A percentile compares a stretch with the other conserved stretches of the same genome.
These are phyloP conservation scores for Tricholoma terreum DNA, from an alignment of 768 basidiomycete genomes.

Conservation along the genomic window DNA sequence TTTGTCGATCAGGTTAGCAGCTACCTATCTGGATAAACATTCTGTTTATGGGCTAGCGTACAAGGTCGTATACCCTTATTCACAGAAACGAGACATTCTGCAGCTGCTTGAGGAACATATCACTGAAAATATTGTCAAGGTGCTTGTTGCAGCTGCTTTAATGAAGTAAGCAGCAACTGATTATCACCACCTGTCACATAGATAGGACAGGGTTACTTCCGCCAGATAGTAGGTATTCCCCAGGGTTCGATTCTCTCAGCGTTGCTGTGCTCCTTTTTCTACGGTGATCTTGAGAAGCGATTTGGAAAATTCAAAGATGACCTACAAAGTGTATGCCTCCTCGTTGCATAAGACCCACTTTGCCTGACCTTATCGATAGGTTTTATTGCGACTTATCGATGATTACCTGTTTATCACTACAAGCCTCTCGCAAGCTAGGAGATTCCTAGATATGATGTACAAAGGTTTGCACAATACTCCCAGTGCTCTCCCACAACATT, in stretches of 20 bases:
- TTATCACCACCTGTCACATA: conserved; percentile 24
- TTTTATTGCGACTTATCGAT: conserved; percentile 85
- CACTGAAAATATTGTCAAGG: conserved; percentile 90
- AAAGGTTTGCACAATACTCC: conserved; percentile 41
- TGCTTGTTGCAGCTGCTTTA: conserved; percentile 18
- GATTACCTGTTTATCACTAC: conserved; percentile 92
- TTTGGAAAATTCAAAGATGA: conserved; percentile 54
- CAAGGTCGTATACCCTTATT: conserved; percentile 47
- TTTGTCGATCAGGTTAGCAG: conserved; percentile 76
- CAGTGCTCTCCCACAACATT: not conserved
- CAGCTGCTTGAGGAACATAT: conserved; percentile 86
- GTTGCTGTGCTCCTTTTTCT: conserved; percentile 92
- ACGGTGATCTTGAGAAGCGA: conserved; percentile 80
- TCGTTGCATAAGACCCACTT: not conserved
- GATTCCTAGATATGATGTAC: conserved; percentile 76
- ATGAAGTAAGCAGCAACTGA: not conserved
- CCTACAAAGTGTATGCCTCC: conserved; percentile 54
- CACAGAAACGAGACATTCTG: conserved; percentile 58
- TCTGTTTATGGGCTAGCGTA: not conserved
- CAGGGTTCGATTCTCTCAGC: conserved; percentile 97
- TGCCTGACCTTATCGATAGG: conserved; percentile 36
- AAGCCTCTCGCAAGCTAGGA: conserved; percentile 49
- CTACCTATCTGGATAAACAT: not conserved
- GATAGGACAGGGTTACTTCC: conserved; percentile 81
- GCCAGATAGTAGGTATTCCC: conserved; percentile 92